Evolutionary conservation across 768 basidiomycete genomes (phyloP).

Genomic region (Boletus rubropictus): DNA sequence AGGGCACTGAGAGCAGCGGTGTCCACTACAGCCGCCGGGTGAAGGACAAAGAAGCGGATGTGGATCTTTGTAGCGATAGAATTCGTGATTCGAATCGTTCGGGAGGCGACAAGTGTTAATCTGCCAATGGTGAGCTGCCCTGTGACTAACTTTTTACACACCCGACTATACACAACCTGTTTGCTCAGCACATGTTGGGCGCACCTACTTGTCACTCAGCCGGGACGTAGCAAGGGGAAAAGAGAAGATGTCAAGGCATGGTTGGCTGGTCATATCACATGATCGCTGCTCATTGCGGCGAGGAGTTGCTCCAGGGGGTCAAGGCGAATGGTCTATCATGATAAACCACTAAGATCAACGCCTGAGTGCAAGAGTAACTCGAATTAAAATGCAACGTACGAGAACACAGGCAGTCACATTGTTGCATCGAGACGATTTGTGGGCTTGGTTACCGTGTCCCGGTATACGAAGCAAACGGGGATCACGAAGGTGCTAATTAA

Average conservation of each 20-base stretch:
- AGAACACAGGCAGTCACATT: background rate
- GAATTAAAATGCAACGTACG: background rate
- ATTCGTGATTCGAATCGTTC: background rate
- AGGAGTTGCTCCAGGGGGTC: background rate
- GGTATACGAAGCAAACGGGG: background rate
- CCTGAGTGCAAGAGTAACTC: background rate
- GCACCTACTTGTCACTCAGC: background rate
- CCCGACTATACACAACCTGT: background rate
- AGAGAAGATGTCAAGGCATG: background rate
- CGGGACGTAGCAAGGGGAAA: background rate
- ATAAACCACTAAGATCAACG: background rate
- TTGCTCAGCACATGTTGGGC: background rate
- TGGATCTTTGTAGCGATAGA: conserved; percentile 2
- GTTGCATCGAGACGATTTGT: too few species aligned
- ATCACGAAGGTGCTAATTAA: background rate
- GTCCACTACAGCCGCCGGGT: too few species aligned
- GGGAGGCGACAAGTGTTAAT: background rate
- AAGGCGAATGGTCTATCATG: background rate
- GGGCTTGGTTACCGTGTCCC: background rate
- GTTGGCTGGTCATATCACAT: background rate
- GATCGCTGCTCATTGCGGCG: background rate
- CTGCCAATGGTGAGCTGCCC: background rate
- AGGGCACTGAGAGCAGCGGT: conserved; percentile 8
- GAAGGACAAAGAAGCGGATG: conserved; percentile 1
- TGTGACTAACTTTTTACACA: conserved; percentile 8